These are phyloP conservation scores for Tricharina praecox DNA, from an alignment of 495 filamentous ascomycete genomes.

Conservation along the genomic window DNA sequence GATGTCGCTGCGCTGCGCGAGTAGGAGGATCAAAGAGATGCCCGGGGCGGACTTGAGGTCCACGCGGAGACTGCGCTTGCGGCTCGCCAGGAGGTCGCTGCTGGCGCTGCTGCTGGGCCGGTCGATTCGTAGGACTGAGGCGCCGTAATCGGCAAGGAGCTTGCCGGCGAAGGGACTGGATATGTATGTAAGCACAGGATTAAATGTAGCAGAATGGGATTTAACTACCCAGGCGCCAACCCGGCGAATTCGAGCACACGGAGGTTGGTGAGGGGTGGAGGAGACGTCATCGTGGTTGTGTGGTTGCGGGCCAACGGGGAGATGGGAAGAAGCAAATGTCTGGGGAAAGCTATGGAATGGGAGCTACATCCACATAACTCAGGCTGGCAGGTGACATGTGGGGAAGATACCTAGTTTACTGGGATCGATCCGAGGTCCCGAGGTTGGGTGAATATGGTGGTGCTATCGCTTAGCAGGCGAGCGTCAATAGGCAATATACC, in stretches of 20 bases:
- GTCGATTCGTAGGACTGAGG: slow-evolving; percentile 75
- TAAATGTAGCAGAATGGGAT: not conserved
- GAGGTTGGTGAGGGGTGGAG: slow-evolving; percentile 53
- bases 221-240: slow-evolving; percentile 56
- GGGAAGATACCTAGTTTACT: too few relatives aligned
- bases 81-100: slow-evolving; percentile 54
- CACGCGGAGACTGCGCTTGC: slow-evolving; percentile 60
- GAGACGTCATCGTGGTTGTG: slow-evolving; percentile 33
- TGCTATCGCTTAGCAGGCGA: too few relatives aligned
- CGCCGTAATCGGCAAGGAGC: slow-evolving; percentile 76
- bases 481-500: too few relatives aligned
- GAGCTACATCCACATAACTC: too few relatives aligned
- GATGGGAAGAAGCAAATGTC: too few relatives aligned
- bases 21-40: slow-evolving; percentile 43
- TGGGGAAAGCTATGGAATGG: too few relatives aligned
- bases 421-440: too few relatives aligned
- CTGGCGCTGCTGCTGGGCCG: slow-evolving; percentile 38
- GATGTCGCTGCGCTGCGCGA: slow-evolving; percentile 50
- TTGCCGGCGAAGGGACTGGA: slow-evolving; percentile 76
- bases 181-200: slow-evolving; percentile 8
- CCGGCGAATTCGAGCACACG: slow-evolving; percentile 81
- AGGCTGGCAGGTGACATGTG: too few relatives aligned
- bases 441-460: too few relatives aligned
- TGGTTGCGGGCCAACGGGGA: too few relatives aligned
- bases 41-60: slow-evolving; percentile 54